Evolutionary conservation across 208 protist genomes (phyloP).

Genomic region (Leishmania guyanensis): DNA sequence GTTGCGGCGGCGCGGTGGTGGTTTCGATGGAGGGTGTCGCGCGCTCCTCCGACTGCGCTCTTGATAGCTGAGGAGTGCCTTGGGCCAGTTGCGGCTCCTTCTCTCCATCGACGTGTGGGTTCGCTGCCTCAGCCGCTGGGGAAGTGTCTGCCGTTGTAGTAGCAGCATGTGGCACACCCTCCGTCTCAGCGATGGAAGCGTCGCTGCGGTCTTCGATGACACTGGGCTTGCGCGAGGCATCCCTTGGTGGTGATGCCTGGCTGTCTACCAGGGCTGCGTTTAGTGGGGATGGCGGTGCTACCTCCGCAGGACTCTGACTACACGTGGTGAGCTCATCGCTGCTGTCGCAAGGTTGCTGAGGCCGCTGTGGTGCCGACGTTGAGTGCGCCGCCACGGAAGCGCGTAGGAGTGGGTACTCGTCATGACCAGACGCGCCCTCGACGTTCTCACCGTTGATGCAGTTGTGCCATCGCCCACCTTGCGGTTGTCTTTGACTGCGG

Average conservation of each 20-base stretch:
- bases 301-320: background rate
- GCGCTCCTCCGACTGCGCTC: background rate
- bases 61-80: background rate
- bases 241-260: background rate
- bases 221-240: background rate
- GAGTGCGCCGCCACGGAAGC: background rate
- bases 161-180: background rate
- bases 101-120: background rate
- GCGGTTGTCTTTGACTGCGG: no score
- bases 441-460: background rate
- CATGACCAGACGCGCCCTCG: background rate
- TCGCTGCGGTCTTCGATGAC: background rate
- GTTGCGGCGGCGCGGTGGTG: background rate
- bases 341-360: background rate
- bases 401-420: background rate
- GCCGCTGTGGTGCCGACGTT: background rate
- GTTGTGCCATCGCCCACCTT: background rate
- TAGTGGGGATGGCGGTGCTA: background rate
- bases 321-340: background rate
- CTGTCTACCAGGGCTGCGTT: background rate
- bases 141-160: background rate
- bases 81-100: no score
- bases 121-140: background rate
- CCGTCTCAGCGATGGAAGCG: background rate
- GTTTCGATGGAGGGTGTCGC: background rate